Percentiles rank a stretch among this genome's conserved stretches.
phyloP scores from a whole-genome alignment of 1,284 basidiomycete species.

The Pholiota adiposa region DNA sequence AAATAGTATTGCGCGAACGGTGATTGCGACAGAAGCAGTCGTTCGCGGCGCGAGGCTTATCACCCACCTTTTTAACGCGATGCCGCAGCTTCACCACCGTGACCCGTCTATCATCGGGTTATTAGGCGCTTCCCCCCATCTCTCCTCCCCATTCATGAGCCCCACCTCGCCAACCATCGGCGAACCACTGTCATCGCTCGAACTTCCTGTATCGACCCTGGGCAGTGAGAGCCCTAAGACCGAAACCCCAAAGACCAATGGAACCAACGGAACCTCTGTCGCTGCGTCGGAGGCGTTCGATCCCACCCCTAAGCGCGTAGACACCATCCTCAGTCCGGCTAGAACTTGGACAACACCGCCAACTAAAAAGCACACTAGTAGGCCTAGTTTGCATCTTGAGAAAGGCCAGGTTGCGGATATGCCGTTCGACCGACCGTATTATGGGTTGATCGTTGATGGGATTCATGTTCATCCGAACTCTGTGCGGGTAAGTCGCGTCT shows the following conservation, averaged over 20 bases:
- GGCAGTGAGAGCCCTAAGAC: background rate
- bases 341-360: conserved; percentile 25
- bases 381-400: conserved; percentile 40
- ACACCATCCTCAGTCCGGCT: conserved; percentile 21
- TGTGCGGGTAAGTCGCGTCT: conserved; percentile 63
- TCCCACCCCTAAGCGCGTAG: conserved; percentile 33
- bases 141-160: conserved; percentile 42
- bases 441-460: conserved; percentile 90
- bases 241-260: background rate
- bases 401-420: conserved; percentile 44
- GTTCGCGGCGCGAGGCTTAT: conserved; percentile 79
- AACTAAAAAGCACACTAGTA: conserved; percentile 28
- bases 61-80: conserved; percentile 92
- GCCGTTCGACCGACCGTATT: conserved; percentile 79
- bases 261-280: too few relatives aligned
- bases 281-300: conserved; percentile 62
- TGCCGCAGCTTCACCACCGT: conserved; percentile 86
- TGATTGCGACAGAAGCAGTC: conserved; percentile 70
- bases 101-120: conserved; percentile 89
- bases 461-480: conserved; percentile 91
- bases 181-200: conserved; percentile 14
- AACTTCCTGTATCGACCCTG: conserved; percentile 12
- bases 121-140: conserved; percentile 74
- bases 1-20: conserved; percentile 50
- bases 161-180: conserved; percentile 26